Base-by-base conservation (phyloP, 148 eudicot genomes). In the Cornus suecica region DNA sequence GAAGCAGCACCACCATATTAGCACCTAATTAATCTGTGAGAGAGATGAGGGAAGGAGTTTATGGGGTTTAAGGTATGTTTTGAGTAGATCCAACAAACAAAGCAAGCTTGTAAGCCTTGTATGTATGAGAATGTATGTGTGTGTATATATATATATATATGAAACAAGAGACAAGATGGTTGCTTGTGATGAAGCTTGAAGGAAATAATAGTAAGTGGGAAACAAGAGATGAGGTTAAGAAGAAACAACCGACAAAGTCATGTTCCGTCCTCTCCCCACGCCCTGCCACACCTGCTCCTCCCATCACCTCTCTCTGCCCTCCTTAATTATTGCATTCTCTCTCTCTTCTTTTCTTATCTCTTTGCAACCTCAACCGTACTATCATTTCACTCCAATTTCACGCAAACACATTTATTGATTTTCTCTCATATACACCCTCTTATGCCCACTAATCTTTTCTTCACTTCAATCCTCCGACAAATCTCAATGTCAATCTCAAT, bases 91-190 rank as follows among this genome's bases (percentile, higher is more conserved):
- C 80, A 82, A 80, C 88, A 83, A 67, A 80, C 71, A 71, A 52
- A 20, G 2, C n/a, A n/a, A n/a, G n/a, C n/a, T n/a, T n/a, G n/a
- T n/a, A n/a, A n/a, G n/a, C n/a, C n/a, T n/a, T n/a, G n/a, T n/a
- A n/a, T n/a, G n/a, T n/a, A n/a, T n/a, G n/a, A n/a, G n/a, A n/a
- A n/a, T n/a, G n/a, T n/a, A n/a, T n/a, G n/a, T n/a, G n/a, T n/a
- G n/a, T n/a, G n/a, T n/a, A 58, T 32, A 73, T 32, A 1, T 37
- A 54, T 69, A 56, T 65, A 84, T 58, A 63, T 1, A 31, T 65
- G 66, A 65, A 84, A 86, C 90, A 87, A 84, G 90, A 79, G 90
- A 87, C 88, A 87, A 82, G 63, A 79, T 67, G 90, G 88, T 87
- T 87, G 88, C 90, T 77, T 83, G 84, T 54, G 80, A 75, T 68